Percentiles rank a stretch among this genome's conserved stretches.
phyloP scores from a whole-genome alignment of 257 asterid genomes.

The Handroanthus guayacan region DNA sequence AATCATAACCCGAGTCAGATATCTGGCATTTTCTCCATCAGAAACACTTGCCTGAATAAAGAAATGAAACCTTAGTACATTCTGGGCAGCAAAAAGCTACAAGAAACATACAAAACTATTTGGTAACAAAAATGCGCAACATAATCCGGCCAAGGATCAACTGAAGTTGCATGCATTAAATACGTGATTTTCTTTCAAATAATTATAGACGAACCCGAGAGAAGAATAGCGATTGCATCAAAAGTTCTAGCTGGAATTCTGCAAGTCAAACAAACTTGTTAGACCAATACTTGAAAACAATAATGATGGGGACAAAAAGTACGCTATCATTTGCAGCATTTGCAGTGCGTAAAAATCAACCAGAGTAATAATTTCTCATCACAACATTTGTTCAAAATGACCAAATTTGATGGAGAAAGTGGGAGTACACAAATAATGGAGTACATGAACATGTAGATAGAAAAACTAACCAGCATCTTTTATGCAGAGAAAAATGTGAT shows the following conservation, averaged over 20 bases:
- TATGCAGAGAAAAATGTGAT: constrained; percentile 93
- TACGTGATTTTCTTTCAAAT: constrained; percentile 21
- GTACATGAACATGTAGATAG: constrained; percentile 29
- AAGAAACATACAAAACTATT: not conserved
- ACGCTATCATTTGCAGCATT: constrained; percentile 6
- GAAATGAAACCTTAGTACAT: constrained; percentile 39
- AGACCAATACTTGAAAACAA: constrained; percentile 35
- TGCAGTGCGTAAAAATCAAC: constrained; percentile 21
- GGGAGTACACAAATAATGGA: constrained; percentile 19
- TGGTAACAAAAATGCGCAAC: constrained; percentile 9
- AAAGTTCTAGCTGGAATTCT: constrained; percentile 96
- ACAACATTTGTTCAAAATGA: not conserved
- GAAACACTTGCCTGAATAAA: constrained; percentile 81
- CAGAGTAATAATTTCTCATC: not conserved
- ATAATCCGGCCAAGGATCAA: constrained; percentile 27
- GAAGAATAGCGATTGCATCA: constrained; percentile 93
- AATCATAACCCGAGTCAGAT: constrained; percentile 75
- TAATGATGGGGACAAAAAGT: not conserved
- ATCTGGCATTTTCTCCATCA: constrained; percentile 78
- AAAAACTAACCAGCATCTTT: constrained; percentile 86
- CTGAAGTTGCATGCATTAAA: constrained; percentile 23
- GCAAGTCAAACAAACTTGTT: constrained; percentile 50
- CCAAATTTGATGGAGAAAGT: constrained; percentile 5
- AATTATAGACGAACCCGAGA: constrained; percentile 74
- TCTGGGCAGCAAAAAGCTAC: constrained; percentile 15